phyloP scores from a whole-genome alignment of 2,329 filamentous ascomycete genomes.

The Stagonosporopsis rhizophila region DNA sequence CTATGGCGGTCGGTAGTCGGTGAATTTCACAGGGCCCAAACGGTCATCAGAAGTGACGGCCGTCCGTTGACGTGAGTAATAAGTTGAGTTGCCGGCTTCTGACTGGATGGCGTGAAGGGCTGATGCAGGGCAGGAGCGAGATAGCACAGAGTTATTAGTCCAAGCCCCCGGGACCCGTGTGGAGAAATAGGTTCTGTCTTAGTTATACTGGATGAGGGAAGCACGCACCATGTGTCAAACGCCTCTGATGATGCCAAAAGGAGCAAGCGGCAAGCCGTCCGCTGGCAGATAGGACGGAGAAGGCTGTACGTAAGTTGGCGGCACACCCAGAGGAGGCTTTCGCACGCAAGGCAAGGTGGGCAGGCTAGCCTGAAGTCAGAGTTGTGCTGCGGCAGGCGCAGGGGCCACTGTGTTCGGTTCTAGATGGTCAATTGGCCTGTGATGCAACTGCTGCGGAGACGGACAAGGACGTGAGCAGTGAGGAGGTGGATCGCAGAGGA shows the following conservation, averaged over 20 bases:
- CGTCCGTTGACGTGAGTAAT: conserved; percentile 14
- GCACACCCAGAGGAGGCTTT: conserved; percentile 32
- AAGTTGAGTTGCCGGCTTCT: conserved; percentile 21
- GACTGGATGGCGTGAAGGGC: conserved; percentile 21
- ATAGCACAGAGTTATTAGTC: conserved; percentile 19
- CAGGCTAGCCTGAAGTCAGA: conserved; percentile 30
- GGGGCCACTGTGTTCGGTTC: conserved; percentile 32
- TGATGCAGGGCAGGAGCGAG: conserved; percentile 24
- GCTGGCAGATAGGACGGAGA: conserved; percentile 32
- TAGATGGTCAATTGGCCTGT: conserved; percentile 38
- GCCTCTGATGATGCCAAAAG: conserved; percentile 30
- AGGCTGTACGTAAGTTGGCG: conserved; percentile 41
- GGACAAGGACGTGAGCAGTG: conserved; percentile 30
- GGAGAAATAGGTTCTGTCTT: conserved; percentile 36
- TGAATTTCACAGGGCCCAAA: conserved; percentile 26
- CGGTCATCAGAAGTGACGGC: conserved; percentile 16
- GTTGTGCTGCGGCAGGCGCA: conserved; percentile 27
- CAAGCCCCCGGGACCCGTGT: conserved; percentile 35
- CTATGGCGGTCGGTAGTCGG: conserved; percentile 34
- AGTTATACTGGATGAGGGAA: conserved; percentile 33
- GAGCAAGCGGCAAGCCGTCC: conserved; percentile 34
- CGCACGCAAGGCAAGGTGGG: conserved; percentile 24
- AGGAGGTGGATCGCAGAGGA: conserved; percentile 33
- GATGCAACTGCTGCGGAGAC: conserved; percentile 37
- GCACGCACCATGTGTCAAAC: conserved; percentile 47